Evolutionary conservation across 208 protist genomes (phyloP).

Genomic region (Leishmania tropica): DNA sequence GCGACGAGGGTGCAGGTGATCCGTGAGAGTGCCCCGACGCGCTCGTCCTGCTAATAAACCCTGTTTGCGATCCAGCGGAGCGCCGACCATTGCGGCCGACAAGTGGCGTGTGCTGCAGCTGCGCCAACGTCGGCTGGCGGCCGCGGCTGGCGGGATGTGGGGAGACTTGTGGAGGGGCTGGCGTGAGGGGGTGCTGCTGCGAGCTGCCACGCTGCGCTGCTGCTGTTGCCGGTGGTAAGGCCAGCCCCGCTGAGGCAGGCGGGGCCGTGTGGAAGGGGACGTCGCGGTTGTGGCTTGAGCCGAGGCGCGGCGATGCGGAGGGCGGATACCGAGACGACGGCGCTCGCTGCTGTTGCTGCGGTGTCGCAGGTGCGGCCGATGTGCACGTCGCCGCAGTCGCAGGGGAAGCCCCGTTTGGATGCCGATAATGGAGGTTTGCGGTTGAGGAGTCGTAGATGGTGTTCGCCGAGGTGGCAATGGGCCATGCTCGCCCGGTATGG

Average conservation of each 20-base stretch:
- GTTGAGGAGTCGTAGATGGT: not conserved
- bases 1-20: not conserved
- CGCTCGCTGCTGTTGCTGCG: not conserved
- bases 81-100: not conserved
- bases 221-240: slow-evolving; percentile 7
- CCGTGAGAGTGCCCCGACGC: not conserved
- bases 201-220: slow-evolving; percentile 15
- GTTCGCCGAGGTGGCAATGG: slow-evolving; percentile 9
- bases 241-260: not conserved
- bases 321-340: not conserved
- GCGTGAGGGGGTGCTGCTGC: not conserved
- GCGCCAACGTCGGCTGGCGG: not conserved
- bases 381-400: not conserved
- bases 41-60: not conserved
- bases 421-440: not conserved
- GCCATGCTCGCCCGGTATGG: slow-evolving; percentile 1
- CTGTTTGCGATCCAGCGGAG: not conserved
- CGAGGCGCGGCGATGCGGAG: not conserved
- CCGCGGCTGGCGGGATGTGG: not conserved
- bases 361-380: not conserved
- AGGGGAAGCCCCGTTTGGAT: not conserved
- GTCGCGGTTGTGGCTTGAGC: slow-evolving; percentile 10
- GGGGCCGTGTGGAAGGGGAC: slow-evolving; percentile 16
- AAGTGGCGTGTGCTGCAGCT: not conserved
- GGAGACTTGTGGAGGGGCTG: not conserved